Percentiles rank a stretch among this genome's conserved stretches.
Conservation (phyloP, 75 land plant species). For the Gnetum montanum region DNA sequence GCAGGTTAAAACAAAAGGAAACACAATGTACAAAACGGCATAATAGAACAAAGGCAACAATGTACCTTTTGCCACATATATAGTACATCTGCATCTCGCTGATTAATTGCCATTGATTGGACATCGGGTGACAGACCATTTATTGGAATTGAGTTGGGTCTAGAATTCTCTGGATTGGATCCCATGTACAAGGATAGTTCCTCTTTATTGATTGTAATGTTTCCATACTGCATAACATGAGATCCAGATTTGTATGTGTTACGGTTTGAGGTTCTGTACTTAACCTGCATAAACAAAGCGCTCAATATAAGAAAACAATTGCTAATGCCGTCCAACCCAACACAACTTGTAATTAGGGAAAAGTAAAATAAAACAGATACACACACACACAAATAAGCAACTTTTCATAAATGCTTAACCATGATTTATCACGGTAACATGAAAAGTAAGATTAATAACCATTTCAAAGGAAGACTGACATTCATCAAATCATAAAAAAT, state of each 20-base stretch:
- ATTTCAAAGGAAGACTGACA: not conserved
- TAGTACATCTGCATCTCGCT: slow-evolving; percentile 86
- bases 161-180: slow-evolving; percentile 62
- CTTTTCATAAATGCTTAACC: not conserved
- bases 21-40: not conserved
- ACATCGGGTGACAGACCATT: not conserved
- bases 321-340: not conserved
- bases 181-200: slow-evolving; percentile 67
- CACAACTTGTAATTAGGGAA: not conserved
- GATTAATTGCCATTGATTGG: slow-evolving; percentile 39
- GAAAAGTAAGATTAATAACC: not conserved
- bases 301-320: not conserved
- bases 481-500: too few species aligned
- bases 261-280: slow-evolving; percentile 66
- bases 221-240: slow-evolving; percentile 97
- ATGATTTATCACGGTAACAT: not conserved
- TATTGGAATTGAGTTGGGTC: slow-evolving; percentile 17
- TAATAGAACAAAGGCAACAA: not conserved
- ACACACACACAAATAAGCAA: not conserved
- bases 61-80: slow-evolving; percentile 69
- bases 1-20: not conserved
- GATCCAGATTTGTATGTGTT: slow-evolving; percentile 66
- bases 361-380: not conserved
- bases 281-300: slow-evolving; percentile 50
- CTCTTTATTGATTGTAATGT: slow-evolving; percentile 40